Conservation (phyloP, 78 protist genomes). For the Tieghemostelium lacteum region DNA sequence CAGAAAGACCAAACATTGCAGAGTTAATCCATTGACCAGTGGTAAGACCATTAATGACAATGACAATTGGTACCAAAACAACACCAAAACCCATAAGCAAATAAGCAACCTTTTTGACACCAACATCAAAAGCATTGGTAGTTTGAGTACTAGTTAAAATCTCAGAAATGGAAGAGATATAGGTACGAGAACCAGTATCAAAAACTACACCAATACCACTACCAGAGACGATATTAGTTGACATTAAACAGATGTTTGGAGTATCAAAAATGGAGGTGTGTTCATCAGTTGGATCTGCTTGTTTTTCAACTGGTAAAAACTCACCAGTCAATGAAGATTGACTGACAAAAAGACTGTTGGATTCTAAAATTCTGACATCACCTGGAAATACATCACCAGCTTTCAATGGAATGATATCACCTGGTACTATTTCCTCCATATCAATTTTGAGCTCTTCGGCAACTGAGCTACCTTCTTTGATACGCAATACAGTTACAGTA, state of each 20-base stretch:
- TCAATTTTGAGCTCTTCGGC: slow-evolving; percentile 19
- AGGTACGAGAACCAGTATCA: slow-evolving; percentile 63
- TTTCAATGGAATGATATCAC: slow-evolving; percentile 76
- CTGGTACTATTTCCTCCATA: slow-evolving; percentile 72
- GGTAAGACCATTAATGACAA: slow-evolving; percentile 58
- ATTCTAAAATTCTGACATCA: slow-evolving; percentile 66
- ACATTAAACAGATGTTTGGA: slow-evolving; percentile 75
- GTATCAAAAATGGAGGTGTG: slow-evolving; percentile 71
- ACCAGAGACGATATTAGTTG: slow-evolving; percentile 76
- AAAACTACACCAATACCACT: slow-evolving; percentile 77
- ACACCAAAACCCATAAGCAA: slow-evolving; percentile 67
- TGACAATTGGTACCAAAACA: slow-evolving; percentile 61
- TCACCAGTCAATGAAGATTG: slow-evolving; percentile 84
- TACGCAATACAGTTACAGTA: slow-evolving; percentile 58
- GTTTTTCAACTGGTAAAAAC: slow-evolving; percentile 79
- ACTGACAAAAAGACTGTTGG: slow-evolving; percentile 72
- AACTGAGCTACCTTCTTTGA: neutral
- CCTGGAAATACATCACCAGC: slow-evolving; percentile 83
- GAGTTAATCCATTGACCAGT: slow-evolving; percentile 53
- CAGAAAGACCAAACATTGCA: slow-evolving; percentile 72
- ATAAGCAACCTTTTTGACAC: slow-evolving; percentile 73
- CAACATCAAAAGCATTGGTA: slow-evolving; percentile 73
- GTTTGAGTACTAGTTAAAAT: slow-evolving; percentile 57
- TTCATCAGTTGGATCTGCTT: slow-evolving; percentile 19
- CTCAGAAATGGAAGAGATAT: slow-evolving; percentile 74